Percentiles rank a stretch among this genome's conserved stretches.
Evolutionary conservation across 2,329 filamentous ascomycete genomes (phyloP).

Genomic region (Arthroderma uncinatum): DNA sequence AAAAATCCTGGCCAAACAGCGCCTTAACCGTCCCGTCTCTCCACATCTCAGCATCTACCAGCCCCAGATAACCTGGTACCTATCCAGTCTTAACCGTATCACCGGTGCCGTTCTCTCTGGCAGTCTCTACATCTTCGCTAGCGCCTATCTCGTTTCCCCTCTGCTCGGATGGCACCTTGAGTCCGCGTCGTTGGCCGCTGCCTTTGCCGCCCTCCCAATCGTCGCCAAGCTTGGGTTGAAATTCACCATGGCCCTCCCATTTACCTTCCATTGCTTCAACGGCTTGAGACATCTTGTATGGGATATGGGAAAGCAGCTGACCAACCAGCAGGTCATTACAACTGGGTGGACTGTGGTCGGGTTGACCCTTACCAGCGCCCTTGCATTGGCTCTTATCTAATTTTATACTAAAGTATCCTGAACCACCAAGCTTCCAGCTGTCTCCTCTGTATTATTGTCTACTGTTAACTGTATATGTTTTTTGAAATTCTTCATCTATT

Average conservation of each 20-base stretch:
- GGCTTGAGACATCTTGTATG: slow-evolving; percentile 61
- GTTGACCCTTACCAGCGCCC: slow-evolving; percentile 41
- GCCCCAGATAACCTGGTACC: slow-evolving; percentile 74
- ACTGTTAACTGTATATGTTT: slow-evolving; percentile 8
- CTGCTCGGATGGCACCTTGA: slow-evolving; percentile 61
- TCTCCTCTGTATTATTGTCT: slow-evolving; percentile 6
- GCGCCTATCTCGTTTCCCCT: slow-evolving; percentile 71
- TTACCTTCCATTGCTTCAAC: slow-evolving; percentile 58
- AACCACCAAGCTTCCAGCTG: not conserved
- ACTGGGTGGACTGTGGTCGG: slow-evolving; percentile 55
- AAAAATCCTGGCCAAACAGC: slow-evolving; percentile 66
- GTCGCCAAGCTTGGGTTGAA: slow-evolving; percentile 50
- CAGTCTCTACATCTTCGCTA: slow-evolving; percentile 65
- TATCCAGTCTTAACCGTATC: slow-evolving; percentile 66
- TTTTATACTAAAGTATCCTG: not conserved
- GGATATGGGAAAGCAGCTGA: slow-evolving; percentile 54
- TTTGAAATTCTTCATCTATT: not conserved
- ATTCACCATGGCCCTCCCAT: slow-evolving; percentile 49
- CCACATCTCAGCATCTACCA: slow-evolving; percentile 82
- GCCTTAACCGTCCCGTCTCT: slow-evolving; percentile 66
- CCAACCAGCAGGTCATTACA: slow-evolving; percentile 53
- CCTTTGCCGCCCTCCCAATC: slow-evolving; percentile 52
- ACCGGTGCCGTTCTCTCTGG: slow-evolving; percentile 65
- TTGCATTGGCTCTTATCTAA: slow-evolving; percentile 38
- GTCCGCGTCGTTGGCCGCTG: slow-evolving; percentile 50